Conservation (phyloP, 192 early-diverging fungal species). For the Mortierella alpina region DNA sequence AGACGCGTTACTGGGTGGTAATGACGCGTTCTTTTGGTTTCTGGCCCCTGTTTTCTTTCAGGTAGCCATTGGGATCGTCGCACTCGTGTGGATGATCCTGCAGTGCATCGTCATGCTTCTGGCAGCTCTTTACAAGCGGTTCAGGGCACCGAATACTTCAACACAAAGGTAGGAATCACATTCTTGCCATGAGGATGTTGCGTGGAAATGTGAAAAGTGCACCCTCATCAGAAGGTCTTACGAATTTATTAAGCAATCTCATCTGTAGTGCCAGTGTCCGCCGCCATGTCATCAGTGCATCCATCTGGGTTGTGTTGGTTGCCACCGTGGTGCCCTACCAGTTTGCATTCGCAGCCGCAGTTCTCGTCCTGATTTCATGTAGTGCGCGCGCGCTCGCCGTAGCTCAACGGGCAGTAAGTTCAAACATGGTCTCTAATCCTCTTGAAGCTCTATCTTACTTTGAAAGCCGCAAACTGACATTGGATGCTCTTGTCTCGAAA, state of each 20-base stretch:
- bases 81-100: conserved; percentile 51
- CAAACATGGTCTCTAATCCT: not conserved
- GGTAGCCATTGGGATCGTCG: conserved; percentile 57
- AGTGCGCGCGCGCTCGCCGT: conserved; percentile 58
- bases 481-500: not conserved
- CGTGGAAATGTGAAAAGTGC: too few relatives aligned
- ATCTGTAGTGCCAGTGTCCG: too few relatives aligned
- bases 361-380: conserved; percentile 65
- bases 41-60: conserved; percentile 57
- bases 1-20: conserved; percentile 58
- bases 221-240: too few relatives aligned
- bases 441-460: not conserved
- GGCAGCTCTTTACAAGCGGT: not conserved
- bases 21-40: conserved; percentile 68
- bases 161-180: not conserved
- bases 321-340: conserved; percentile 78
- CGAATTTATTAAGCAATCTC: too few relatives aligned
- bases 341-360: conserved; percentile 76
- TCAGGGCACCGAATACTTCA: not conserved
- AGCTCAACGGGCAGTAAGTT: conserved; percentile 43
- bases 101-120: conserved; percentile 28
- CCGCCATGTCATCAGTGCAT: too few relatives aligned
- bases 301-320: conserved; percentile 57
- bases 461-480: not conserved
- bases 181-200: too few relatives aligned